Evolutionary conservation across 148 eudicot genomes (phyloP).

Genomic region (Cornus florida): DNA sequence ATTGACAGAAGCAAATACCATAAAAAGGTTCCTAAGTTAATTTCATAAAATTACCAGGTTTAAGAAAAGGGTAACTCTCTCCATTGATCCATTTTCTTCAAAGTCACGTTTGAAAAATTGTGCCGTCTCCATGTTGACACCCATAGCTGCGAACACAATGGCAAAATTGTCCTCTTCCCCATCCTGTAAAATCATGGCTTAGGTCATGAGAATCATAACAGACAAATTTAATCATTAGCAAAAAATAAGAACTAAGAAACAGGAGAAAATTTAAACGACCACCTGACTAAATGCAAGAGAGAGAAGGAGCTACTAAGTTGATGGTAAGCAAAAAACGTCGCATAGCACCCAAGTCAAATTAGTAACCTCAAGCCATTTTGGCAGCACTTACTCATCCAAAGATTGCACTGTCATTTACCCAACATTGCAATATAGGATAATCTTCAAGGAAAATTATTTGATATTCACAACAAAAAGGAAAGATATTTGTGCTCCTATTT

Average conservation of each 20-base stretch:
- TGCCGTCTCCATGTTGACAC: slow-evolving; percentile 99
- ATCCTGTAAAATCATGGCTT: slow-evolving; percentile 32
- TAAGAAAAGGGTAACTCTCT: slow-evolving; percentile 96
- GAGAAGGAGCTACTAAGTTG: background rate
- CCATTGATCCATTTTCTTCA: slow-evolving; percentile 99
- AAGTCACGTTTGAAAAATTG: slow-evolving; percentile 99
- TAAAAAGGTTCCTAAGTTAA: background rate
- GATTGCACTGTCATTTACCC: no score
- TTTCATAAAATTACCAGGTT: slow-evolving; percentile 60
- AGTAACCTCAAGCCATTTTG: background rate
- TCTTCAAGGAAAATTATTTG: no score
- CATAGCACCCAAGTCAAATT: background rate
- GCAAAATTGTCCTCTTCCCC: slow-evolving; percentile 97
- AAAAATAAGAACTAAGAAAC: background rate
- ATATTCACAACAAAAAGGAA: no score
- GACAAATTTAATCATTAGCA: background rate
- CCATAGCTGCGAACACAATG: slow-evolving; percentile 99
- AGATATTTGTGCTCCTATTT: no score
- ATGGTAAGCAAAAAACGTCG: slow-evolving; percentile 4
- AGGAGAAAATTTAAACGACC: slow-evolving; percentile 1
- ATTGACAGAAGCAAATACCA: slow-evolving; percentile 3
- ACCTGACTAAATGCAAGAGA: background rate
- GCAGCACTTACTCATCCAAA: background rate
- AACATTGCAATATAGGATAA: no score
- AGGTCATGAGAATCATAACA: slow-evolving; percentile 2